Evolutionary conservation across 2,329 filamentous ascomycete genomes (phyloP).

Genomic region (Clarireedia homoeocarpa): DNA sequence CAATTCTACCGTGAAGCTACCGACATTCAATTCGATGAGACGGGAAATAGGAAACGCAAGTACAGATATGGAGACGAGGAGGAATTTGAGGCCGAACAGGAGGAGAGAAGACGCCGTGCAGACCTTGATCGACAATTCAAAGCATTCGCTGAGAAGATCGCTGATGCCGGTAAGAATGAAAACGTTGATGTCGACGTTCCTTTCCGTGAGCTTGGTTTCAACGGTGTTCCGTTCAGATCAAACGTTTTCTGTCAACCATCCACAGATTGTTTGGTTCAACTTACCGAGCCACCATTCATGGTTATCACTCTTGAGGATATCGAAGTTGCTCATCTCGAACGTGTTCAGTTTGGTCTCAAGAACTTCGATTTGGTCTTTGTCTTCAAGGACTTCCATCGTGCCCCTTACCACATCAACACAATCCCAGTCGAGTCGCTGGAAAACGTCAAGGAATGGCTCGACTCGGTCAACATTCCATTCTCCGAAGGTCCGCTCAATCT

Average conservation of each 20-base stretch:
- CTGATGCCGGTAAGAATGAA: constrained; percentile 86
- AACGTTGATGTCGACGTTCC: constrained; percentile 92
- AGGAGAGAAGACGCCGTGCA: constrained; percentile 84
- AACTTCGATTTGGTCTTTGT: constrained; percentile 99
- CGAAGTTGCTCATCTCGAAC: constrained; percentile 90
- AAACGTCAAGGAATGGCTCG: constrained; percentile 94
- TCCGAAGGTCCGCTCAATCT: constrained; percentile 93
- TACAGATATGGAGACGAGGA: constrained; percentile 97
- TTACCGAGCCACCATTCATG: constrained; percentile 95
- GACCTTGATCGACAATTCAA: constrained; percentile 95
- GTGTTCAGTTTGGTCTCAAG: constrained; percentile 93
- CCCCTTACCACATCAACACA: constrained; percentile 92
- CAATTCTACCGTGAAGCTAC: constrained; percentile 98
- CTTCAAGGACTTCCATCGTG: constrained; percentile 92
- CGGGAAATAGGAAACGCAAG: constrained; percentile 94
- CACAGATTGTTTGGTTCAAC: constrained; percentile 92
- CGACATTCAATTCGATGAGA: constrained; percentile 98
- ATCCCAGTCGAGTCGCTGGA: constrained; percentile 94
- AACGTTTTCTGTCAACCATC: constrained; percentile 95
- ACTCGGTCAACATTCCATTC: constrained; percentile 90
- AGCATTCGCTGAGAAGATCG: constrained; percentile 93
- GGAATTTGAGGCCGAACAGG: constrained; percentile 96
- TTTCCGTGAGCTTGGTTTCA: constrained; percentile 92
- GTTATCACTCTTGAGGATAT: constrained; percentile 94
- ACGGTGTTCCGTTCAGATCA: constrained; percentile 89